These are phyloP conservation scores for Aspergillus pseudoviridinutans DNA, from an alignment of 2,329 filamentous ascomycete species.

Conservation along the genomic window DNA sequence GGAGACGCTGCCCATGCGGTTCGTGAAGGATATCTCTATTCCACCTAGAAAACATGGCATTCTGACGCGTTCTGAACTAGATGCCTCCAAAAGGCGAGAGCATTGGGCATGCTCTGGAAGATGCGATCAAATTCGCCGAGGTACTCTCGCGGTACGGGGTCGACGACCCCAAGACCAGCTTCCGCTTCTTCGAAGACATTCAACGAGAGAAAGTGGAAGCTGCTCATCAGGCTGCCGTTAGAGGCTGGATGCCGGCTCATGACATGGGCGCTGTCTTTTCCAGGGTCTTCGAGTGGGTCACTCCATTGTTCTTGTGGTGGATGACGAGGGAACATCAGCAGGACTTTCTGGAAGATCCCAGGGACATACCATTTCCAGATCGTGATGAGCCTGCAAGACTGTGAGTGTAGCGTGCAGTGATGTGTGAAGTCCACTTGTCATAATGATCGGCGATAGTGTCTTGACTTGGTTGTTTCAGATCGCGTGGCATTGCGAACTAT, in stretches of 20 bases:
- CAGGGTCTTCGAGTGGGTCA: background rate
- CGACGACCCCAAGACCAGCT: background rate
- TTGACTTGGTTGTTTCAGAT: background rate
- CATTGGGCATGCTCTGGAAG: background rate
- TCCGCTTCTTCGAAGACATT: background rate
- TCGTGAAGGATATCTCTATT: background rate
- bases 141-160: background rate
- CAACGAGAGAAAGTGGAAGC: background rate
- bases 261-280: background rate
- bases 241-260: background rate
- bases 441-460: background rate
- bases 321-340: background rate
- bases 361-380: background rate
- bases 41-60: background rate
- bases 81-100: background rate
- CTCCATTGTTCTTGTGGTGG: background rate
- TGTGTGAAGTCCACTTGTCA: background rate
- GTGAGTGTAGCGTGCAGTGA: background rate
- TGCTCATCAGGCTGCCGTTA: background rate
- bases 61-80: background rate
- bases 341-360: background rate
- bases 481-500: too few relatives aligned
- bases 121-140: background rate
- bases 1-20: background rate
- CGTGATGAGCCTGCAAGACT: background rate